A percentile compares a stretch with the other conserved stretches of the same genome.
These are phyloP conservation scores for Aurifilum marmelostoma DNA, from an alignment of 2,329 filamentous ascomycete genomes.

Conservation along the genomic window DNA sequence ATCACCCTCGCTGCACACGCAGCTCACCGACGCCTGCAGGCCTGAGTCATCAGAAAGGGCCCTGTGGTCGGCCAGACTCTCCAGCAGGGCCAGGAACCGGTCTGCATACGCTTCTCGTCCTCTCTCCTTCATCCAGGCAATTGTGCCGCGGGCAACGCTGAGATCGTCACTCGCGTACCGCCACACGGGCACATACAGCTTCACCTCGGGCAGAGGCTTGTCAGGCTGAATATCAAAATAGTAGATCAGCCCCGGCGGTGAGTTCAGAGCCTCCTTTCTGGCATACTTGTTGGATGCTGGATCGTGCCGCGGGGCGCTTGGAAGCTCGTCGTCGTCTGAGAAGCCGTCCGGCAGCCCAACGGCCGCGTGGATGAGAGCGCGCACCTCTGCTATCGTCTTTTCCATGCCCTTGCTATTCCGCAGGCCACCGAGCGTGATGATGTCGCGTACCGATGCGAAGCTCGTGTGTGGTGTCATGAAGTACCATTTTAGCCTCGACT, in stretches of 20 bases:
- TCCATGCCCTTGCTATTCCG: background rate
- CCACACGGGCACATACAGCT: conserved; percentile 5
- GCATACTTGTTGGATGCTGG: background rate
- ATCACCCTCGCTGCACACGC: background rate
- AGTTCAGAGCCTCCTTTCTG: background rate
- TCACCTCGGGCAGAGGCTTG: conserved; percentile 1
- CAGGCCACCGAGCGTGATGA: background rate
- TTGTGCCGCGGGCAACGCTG: background rate
- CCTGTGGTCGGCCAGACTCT: background rate
- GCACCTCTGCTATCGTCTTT: background rate
- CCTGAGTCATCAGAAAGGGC: background rate
- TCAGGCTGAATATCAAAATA: conserved; percentile 4
- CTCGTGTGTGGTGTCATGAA: conserved; percentile 4
- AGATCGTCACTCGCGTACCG: conserved; percentile 1
- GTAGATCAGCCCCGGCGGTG: conserved; percentile 1
- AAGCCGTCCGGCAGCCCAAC: background rate
- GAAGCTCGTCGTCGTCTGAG: background rate
- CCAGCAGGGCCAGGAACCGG: background rate
- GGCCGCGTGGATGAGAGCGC: background rate
- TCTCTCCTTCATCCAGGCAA: background rate
- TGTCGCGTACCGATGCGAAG: background rate
- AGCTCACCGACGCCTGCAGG: conserved; percentile 2
- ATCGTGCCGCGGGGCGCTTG: conserved; percentile 2
- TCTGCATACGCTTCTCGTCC: background rate
- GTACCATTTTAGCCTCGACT: conserved; percentile 3